phyloP scores from a whole-genome alignment of 75 land plant genomes.

The Cupressus sempervirens region DNA sequence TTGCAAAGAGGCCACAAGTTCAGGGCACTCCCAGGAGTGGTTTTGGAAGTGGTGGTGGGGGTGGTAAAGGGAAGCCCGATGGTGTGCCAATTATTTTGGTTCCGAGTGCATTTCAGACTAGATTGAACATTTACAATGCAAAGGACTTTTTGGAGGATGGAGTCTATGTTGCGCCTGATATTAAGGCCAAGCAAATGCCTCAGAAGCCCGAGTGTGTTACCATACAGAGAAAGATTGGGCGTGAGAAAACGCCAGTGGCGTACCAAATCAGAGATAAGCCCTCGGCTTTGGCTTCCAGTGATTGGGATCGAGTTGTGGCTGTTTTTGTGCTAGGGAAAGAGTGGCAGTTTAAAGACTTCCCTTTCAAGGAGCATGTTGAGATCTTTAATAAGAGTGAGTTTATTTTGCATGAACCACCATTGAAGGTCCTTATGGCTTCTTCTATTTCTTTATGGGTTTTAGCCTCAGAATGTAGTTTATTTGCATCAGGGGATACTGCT shows the following conservation, averaged over 20 bases:
- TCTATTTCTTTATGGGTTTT: not conserved
- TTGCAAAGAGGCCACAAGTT: conserved; percentile 15
- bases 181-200: conserved; percentile 26
- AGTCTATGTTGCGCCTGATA: conserved; percentile 40
- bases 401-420: not conserved
- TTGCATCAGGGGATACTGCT: not conserved
- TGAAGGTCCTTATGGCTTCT: not conserved
- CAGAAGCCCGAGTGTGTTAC: conserved; percentile 33
- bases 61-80: conserved; percentile 12
- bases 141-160: conserved; percentile 61
- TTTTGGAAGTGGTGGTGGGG: conserved; percentile 20
- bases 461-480: not conserved
- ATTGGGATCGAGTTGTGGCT: conserved; percentile 55
- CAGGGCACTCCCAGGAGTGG: conserved; percentile 7
- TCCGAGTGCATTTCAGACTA: conserved; percentile 50
- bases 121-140: conserved; percentile 50
- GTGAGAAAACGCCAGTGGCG: conserved; percentile 27
- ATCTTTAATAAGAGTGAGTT: conserved; percentile 47
- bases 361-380: conserved; percentile 41
- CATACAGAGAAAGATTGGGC: conserved; percentile 47
- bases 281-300: conserved; percentile 26
- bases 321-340: conserved; percentile 54
- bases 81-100: conserved; percentile 44
- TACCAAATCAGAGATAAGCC: conserved; percentile 49
- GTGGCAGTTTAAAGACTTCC: conserved; percentile 61